Conservation (phyloP, 768 basidiomycete genomes). For the Russula lepida region DNA sequence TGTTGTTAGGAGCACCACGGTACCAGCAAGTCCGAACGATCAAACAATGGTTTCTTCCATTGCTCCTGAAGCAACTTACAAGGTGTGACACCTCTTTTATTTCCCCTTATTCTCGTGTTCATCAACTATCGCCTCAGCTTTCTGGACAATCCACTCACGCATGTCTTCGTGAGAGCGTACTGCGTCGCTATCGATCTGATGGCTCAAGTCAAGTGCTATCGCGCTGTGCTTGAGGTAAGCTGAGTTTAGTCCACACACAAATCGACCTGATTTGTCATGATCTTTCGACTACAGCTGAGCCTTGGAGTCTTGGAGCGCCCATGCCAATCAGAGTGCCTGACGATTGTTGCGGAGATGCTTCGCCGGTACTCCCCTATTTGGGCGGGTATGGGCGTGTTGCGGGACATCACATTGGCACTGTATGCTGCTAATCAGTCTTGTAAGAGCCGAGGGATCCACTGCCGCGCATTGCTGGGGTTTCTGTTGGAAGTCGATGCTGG, state of each 20-base stretch:
- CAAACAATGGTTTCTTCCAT: slow-evolving; percentile 67
- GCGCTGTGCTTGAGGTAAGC: slow-evolving; percentile 59
- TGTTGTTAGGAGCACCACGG: slow-evolving; percentile 47
- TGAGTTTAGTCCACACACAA: not conserved
- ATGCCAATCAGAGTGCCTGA: slow-evolving; percentile 43
- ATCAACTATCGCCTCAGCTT: not conserved
- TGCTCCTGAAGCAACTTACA: slow-evolving; percentile 45
- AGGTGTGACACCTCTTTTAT: slow-evolving; percentile 30
- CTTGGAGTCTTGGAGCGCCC: slow-evolving; percentile 43
- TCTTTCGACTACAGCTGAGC: slow-evolving; percentile 25
- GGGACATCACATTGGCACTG: slow-evolving; percentile 48
- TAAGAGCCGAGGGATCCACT: slow-evolving; percentile 58
- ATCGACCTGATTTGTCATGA: not conserved
- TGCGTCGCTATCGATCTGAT: slow-evolving; percentile 52
- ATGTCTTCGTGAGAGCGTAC: slow-evolving; percentile 43
- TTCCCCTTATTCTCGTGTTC: not conserved
- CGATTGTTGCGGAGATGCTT: slow-evolving; percentile 61
- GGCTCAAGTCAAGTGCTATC: slow-evolving; percentile 54
- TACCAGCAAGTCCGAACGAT: slow-evolving; percentile 70
- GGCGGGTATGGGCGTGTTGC: slow-evolving; percentile 64
- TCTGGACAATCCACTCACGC: slow-evolving; percentile 6
- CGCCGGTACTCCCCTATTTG: slow-evolving; percentile 64
- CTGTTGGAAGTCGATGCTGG: slow-evolving; percentile 59
- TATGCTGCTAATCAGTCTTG: slow-evolving; percentile 54
- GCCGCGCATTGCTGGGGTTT: slow-evolving; percentile 52